A percentile compares a stretch with the other conserved stretches of the same genome.
These are phyloP conservation scores for Penicillium vulpinum DNA, from an alignment of 2,329 filamentous ascomycete species.

Conservation along the genomic window DNA sequence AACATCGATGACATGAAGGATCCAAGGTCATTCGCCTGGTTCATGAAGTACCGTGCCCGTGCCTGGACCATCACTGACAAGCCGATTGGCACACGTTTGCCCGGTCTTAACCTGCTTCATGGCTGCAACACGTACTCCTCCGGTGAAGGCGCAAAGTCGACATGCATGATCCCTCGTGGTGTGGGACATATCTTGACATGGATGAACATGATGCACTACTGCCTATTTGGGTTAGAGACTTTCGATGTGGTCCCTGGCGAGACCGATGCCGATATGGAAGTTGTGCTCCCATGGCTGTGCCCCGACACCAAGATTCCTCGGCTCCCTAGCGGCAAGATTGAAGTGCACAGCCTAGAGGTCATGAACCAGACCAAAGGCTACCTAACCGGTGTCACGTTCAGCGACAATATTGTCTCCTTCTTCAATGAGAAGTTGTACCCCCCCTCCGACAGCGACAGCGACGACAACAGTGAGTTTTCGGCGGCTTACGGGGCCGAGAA, in stretches of 20 bases:
- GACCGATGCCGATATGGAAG: background rate
- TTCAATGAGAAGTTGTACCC: background rate
- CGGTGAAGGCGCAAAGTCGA: slow-evolving; percentile 59
- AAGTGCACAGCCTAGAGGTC: background rate
- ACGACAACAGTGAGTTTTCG: background rate
- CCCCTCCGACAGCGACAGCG: too few species aligned
- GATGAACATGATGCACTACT: slow-evolving; percentile 57
- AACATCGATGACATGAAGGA: slow-evolving; percentile 8
- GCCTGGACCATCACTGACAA: slow-evolving; percentile 60
- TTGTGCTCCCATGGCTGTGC: background rate
- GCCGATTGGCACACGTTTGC: slow-evolving; percentile 55
- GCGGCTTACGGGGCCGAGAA: background rate
- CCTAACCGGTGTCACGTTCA: background rate
- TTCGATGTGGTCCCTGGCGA: background rate
- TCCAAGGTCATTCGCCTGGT: slow-evolving; percentile 29
- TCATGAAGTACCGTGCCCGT: slow-evolving; percentile 56
- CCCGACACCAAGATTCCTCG: background rate
- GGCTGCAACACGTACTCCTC: slow-evolving; percentile 71
- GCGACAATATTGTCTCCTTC: background rate
- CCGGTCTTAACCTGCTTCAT: slow-evolving; percentile 54
- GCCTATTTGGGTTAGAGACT: background rate
- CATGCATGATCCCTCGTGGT: slow-evolving; percentile 61
- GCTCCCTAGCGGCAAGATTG: background rate
- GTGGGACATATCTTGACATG: slow-evolving; percentile 56
- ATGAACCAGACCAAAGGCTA: background rate